Evolutionary conservation across 768 basidiomycete species (phyloP).

Genomic region (Tylopilus sp.): DNA sequence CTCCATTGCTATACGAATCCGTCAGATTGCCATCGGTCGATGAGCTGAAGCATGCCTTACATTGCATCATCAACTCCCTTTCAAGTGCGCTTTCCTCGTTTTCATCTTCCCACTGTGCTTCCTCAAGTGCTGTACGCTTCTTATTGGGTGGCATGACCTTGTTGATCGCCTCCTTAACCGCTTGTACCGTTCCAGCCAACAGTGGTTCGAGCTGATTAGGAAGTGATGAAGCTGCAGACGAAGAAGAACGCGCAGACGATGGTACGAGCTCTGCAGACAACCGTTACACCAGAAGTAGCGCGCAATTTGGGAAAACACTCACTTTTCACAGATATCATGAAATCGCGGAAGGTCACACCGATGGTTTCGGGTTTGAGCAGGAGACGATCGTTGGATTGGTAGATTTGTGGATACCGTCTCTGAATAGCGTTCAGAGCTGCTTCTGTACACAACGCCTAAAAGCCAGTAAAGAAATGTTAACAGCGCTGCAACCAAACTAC

Average conservation of each 20-base stretch:
- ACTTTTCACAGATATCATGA: slow-evolving; percentile 98
- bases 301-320: slow-evolving; percentile 21
- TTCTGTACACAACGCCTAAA: slow-evolving; percentile 90
- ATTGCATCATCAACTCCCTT: slow-evolving; percentile 83
- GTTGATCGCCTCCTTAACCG: slow-evolving; percentile 67
- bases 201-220: slow-evolving; percentile 83
- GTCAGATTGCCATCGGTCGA: background rate
- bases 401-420: slow-evolving; percentile 94
- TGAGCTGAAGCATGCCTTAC: slow-evolving; percentile 40
- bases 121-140: slow-evolving; percentile 81
- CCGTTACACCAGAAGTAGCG: slow-evolving; percentile 3
- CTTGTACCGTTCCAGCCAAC: slow-evolving; percentile 62
- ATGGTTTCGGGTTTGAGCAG: slow-evolving; percentile 85
- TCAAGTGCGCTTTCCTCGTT: slow-evolving; percentile 82
- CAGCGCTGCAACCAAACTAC: no score
- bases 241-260: slow-evolving; percentile 87
- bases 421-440: slow-evolving; percentile 96
- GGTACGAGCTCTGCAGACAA: slow-evolving; percentile 83
- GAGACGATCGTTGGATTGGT: slow-evolving; percentile 84
- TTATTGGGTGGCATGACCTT: slow-evolving; percentile 79
- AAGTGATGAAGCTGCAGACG: slow-evolving; percentile 80
- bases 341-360: slow-evolving; percentile 80
- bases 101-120: slow-evolving; percentile 89
- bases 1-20: slow-evolving; percentile 69
- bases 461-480: background rate